These are phyloP conservation scores for Serendipita sp. DNA, from an alignment of 768 basidiomycete genomes.

Conservation along the genomic window DNA sequence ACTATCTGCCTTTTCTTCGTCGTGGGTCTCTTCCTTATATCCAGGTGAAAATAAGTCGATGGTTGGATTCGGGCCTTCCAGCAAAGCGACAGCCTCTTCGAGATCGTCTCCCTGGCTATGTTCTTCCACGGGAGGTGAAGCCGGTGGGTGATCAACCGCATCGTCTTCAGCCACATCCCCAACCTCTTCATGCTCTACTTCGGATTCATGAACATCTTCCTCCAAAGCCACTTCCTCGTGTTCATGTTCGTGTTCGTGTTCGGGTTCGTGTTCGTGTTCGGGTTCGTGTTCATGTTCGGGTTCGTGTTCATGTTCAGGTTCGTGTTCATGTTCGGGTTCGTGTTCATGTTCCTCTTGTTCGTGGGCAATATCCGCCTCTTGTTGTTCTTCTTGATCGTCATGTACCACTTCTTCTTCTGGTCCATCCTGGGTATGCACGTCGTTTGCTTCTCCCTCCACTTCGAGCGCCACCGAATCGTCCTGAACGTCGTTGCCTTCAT, in stretches of 20 bases:
- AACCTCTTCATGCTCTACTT: neutral
- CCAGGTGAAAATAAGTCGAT: neutral
- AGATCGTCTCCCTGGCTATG: neutral
- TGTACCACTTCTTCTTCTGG: slow-evolving; percentile 8
- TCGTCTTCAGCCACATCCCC: neutral
- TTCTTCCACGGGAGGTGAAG: neutral
- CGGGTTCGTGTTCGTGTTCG: neutral
- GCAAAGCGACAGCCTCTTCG: neutral
- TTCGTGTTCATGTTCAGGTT: neutral
- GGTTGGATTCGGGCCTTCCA: neutral
- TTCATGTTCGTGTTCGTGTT: neutral
- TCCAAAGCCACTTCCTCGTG: neutral
- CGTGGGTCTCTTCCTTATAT: neutral
- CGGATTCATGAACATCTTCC: slow-evolving; percentile 1
- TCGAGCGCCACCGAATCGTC: neutral
- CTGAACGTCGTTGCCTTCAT: neutral
- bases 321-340: neutral
- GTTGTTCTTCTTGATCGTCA: slow-evolving; percentile 1
- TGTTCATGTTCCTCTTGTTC: slow-evolving; percentile 8
- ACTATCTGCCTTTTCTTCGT: neutral
- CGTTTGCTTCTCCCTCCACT: neutral
- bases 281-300: neutral
- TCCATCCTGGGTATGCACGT: slow-evolving; percentile 6
- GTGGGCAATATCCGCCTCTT: neutral
- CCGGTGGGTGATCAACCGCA: neutral